phyloP scores from a whole-genome alignment of 768 basidiomycete species.

The Pisolithus marmoratus region DNA sequence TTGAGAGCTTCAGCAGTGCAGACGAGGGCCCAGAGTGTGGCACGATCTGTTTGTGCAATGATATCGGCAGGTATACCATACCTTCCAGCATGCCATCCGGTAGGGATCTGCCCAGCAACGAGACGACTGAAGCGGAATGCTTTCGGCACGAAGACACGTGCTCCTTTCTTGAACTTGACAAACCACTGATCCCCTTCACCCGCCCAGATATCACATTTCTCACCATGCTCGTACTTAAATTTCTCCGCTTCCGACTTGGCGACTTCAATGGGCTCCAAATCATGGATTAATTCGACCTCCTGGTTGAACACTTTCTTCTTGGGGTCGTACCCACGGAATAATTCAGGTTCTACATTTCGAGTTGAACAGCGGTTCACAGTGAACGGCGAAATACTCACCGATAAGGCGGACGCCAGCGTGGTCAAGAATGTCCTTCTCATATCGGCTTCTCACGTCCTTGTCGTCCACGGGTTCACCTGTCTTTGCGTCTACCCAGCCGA shows the following conservation, averaged over 20 bases:
- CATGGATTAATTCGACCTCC: constrained; percentile 93
- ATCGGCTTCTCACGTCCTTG: constrained; percentile 90
- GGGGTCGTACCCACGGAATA: constrained; percentile 97
- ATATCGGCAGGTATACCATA: constrained; percentile 98
- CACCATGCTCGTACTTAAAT: constrained; percentile 95
- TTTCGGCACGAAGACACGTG: constrained; percentile 88
- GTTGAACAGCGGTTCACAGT: constrained; percentile 8
- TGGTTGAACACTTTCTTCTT: constrained; percentile 97
- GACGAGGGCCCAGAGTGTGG: constrained; percentile 91
- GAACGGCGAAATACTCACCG: constrained; percentile 46
- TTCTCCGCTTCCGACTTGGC: constrained; percentile 86
- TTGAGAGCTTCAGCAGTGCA: constrained; percentile 94
- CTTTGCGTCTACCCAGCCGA: constrained; percentile 98
- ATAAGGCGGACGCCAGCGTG: constrained; percentile 94
- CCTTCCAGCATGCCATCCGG: constrained; percentile 94
- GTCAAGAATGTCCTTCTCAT: constrained; percentile 88
- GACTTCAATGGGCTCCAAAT: constrained; percentile 94
- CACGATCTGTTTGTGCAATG: constrained; percentile 87
- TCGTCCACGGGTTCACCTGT: constrained; percentile 92
- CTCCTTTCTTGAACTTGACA: constrained; percentile 98
- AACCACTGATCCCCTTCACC: constrained; percentile 93
- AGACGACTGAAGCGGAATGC: constrained; percentile 91
- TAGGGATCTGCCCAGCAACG: constrained; percentile 94
- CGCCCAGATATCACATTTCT: constrained; percentile 94
- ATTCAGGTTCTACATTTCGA: constrained; percentile 73